A percentile compares a stretch with the other conserved stretches of the same genome.
Evolutionary conservation across 495 filamentous ascomycete genomes (phyloP).

Genomic region (Aspergillus kassunensis): DNA sequence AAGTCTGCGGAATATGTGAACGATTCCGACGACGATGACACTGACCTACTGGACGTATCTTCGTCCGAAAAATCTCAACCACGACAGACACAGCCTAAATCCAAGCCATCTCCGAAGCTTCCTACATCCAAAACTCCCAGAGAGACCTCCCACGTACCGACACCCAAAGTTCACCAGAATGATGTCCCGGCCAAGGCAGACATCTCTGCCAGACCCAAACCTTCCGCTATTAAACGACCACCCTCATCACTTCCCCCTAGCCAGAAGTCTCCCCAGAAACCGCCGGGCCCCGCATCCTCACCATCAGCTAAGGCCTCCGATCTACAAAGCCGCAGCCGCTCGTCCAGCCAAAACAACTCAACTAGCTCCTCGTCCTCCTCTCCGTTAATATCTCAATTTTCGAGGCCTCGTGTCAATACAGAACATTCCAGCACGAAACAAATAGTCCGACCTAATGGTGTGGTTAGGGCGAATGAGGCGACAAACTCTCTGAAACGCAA

Average conservation of each 20-base stretch:
- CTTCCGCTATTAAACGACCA: slow-evolving; percentile 33
- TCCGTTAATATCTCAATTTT: slow-evolving; percentile 39
- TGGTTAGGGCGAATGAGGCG: slow-evolving; percentile 21
- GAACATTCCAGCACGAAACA: slow-evolving; percentile 15
- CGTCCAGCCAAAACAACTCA: slow-evolving; percentile 41
- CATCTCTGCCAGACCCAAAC: slow-evolving; percentile 17
- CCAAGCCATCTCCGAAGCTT: slow-evolving; percentile 17
- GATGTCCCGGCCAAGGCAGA: slow-evolving; percentile 11
- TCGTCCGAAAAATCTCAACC: slow-evolving; percentile 32
- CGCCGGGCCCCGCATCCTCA: slow-evolving; percentile 70
- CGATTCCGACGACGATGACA: slow-evolving; percentile 70
- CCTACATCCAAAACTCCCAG: slow-evolving; percentile 16
- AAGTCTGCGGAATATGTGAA: slow-evolving; percentile 74
- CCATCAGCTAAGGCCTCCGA: slow-evolving; percentile 73
- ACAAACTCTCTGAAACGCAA: slow-evolving; percentile 47
- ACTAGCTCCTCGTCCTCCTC: slow-evolving; percentile 42
- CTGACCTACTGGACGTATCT: slow-evolving; percentile 43
- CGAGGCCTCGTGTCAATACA: slow-evolving; percentile 22
- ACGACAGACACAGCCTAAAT: slow-evolving; percentile 19
- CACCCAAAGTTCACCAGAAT: slow-evolving; percentile 16
- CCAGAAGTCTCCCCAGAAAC: slow-evolving; percentile 58
- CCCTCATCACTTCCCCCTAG: slow-evolving; percentile 40
- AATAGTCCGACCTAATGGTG: slow-evolving; percentile 25
- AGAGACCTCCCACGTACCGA: slow-evolving; percentile 16
- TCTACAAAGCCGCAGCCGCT: slow-evolving; percentile 41